phyloP scores from a whole-genome alignment of 345 rosid species.

The Luvunga scandens region DNA sequence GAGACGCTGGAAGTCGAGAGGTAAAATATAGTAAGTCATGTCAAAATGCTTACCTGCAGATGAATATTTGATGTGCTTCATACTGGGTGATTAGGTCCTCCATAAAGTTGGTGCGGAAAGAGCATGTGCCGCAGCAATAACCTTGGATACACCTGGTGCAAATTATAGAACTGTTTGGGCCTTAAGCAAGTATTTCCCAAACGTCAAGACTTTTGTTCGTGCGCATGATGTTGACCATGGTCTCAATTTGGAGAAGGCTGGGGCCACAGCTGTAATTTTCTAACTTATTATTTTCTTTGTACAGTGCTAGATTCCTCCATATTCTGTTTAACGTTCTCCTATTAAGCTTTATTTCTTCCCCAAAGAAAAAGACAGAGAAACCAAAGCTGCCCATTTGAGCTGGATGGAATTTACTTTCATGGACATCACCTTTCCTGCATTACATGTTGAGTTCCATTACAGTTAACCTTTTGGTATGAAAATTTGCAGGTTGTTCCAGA shows the following conservation, averaged over 20 bases:
- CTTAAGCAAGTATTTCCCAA: conserved; percentile 91
- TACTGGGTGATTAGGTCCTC: conserved; percentile 58
- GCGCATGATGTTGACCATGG: conserved; percentile 99
- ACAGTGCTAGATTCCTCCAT: not conserved
- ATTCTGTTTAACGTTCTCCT: not conserved
- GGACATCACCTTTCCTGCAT: not conserved
- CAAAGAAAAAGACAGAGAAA: not conserved
- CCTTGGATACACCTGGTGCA: conserved; percentile 96
- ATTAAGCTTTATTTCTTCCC: not conserved
- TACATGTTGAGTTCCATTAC: not conserved
- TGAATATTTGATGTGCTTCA: conserved; percentile 16
- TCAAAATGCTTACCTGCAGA: conserved; percentile 4
- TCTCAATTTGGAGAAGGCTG: conserved; percentile 92
- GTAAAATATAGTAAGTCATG: conserved; percentile 35
- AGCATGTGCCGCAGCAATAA: conserved; percentile 96
- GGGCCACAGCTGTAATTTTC: conserved; percentile 86
- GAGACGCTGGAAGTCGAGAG: conserved; percentile 99
- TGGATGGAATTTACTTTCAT: not conserved
- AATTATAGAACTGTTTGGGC: conserved; percentile 99
- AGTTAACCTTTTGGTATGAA: not conserved
- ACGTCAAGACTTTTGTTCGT: conserved; percentile 93
- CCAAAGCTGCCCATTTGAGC: not conserved
- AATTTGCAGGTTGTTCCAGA: conserved; percentile 90
- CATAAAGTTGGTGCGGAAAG: conserved; percentile 96
- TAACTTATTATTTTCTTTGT: not conserved